phyloP scores from a whole-genome alignment of 495 filamentous ascomycete genomes.

The Neurospora sp. region DNA sequence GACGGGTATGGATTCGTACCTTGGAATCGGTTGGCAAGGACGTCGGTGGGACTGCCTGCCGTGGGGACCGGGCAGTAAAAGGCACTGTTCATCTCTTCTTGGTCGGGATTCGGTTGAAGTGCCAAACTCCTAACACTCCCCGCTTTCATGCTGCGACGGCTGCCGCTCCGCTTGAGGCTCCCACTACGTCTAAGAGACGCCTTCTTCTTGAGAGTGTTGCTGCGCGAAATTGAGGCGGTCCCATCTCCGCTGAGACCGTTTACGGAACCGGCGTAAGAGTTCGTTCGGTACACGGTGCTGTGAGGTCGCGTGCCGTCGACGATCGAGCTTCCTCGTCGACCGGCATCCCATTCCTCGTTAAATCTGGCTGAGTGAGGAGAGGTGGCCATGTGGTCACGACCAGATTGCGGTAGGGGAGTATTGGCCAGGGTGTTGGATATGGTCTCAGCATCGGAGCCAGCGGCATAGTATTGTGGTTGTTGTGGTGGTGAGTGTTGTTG shows the following conservation, averaged over 20 bases:
- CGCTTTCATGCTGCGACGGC: slow-evolving; percentile 62
- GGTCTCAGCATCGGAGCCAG: slow-evolving; percentile 26
- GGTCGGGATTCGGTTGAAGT: slow-evolving; percentile 50
- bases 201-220: slow-evolving; percentile 81
- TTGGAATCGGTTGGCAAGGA: slow-evolving; percentile 82
- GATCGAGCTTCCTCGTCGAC: slow-evolving; percentile 54
- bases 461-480: slow-evolving; percentile 9
- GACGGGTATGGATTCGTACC: slow-evolving; percentile 42
- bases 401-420: slow-evolving; percentile 23
- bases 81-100: slow-evolving; percentile 67
- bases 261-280: slow-evolving; percentile 36
- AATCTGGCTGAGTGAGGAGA: slow-evolving; percentile 37
- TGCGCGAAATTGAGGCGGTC: slow-evolving; percentile 44
- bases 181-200: slow-evolving; percentile 59
- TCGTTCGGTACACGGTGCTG: slow-evolving; percentile 37
- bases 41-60: slow-evolving; percentile 74
- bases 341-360: slow-evolving; percentile 64
- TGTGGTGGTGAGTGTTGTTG: background rate
- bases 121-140: slow-evolving; percentile 71
- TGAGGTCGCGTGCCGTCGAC: slow-evolving; percentile 30
- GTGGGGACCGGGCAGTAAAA: slow-evolving; percentile 89
- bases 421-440: slow-evolving; percentile 33
- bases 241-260: slow-evolving; percentile 19
- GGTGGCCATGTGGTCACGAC: slow-evolving; percentile 15
- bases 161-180: slow-evolving; percentile 71